Evolutionary conservation across 768 basidiomycete genomes (phyloP).

Genomic region (Macrolepiota albuminosa): DNA sequence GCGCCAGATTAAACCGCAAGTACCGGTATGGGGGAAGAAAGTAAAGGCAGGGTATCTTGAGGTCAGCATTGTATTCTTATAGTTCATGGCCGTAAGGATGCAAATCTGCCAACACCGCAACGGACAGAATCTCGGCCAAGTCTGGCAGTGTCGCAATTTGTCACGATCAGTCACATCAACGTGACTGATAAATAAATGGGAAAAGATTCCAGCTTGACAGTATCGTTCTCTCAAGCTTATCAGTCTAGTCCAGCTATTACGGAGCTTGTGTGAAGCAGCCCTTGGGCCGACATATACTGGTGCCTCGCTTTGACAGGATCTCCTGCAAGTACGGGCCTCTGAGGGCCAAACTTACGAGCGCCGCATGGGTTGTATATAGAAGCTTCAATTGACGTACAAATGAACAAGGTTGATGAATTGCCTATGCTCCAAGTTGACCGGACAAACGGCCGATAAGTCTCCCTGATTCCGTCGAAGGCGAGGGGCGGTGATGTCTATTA

Average conservation of each 20-base stretch:
- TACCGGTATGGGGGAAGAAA: constrained; percentile 14
- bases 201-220: background rate
- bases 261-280: constrained; percentile 3
- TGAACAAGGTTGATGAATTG: background rate
- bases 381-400: constrained; percentile 8
- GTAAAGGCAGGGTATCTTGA: background rate
- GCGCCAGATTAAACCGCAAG: constrained; percentile 10
- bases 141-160: constrained; percentile 6
- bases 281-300: constrained; percentile 11
- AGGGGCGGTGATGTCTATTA: background rate
- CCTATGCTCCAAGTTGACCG: background rate
- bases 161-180: constrained; percentile 7
- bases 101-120: constrained; percentile 10
- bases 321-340: background rate
- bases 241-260: background rate
- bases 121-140: constrained; percentile 1
- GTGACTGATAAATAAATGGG: constrained; percentile 1
- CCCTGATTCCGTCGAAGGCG: background rate
- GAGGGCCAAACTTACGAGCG: background rate
- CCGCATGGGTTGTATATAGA: background rate
- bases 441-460: background rate
- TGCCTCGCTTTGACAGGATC: constrained; percentile 9
- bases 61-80: constrained; percentile 7
- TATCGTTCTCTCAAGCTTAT: background rate
- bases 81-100: constrained; percentile 2